A percentile compares a stretch with the other conserved stretches of the same genome.
These are phyloP conservation scores for Elsinoe arachidis DNA, from an alignment of 2,329 filamentous ascomycete species.

Conservation along the genomic window DNA sequence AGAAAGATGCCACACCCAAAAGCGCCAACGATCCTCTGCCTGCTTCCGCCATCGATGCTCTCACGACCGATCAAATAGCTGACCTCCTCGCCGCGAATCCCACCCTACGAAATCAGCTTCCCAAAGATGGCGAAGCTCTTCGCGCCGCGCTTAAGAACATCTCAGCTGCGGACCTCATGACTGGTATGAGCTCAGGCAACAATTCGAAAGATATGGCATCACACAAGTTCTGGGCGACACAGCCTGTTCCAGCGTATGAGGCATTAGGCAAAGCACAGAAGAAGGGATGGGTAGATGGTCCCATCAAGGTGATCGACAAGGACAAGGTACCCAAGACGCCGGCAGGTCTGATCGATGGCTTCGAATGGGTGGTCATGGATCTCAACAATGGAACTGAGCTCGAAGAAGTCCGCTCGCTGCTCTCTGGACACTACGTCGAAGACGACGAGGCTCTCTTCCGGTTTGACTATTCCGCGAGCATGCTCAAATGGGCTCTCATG, in stretches of 20 bases:
- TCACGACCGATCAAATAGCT: constrained; percentile 15
- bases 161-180: constrained; percentile 63
- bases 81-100: constrained; percentile 16
- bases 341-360: constrained; percentile 65
- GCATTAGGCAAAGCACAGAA: constrained; percentile 38
- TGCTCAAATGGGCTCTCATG: constrained; percentile 91
- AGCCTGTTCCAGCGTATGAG: constrained; percentile 80
- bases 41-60: constrained; percentile 11
- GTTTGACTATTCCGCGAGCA: constrained; percentile 86
- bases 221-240: constrained; percentile 98
- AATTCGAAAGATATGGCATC: constrained; percentile 93
- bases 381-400: constrained; percentile 68
- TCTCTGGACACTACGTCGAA: constrained; percentile 93
- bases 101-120: constrained; percentile 13
- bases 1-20: constrained; percentile 13
- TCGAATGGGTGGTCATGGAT: constrained; percentile 92
- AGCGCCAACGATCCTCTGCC: constrained; percentile 14
- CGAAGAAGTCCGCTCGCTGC: constrained; percentile 81
- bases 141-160: constrained; percentile 51
- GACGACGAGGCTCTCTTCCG: constrained; percentile 95
- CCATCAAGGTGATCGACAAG: constrained; percentile 69
- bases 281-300: constrained; percentile 60
- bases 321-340: constrained; percentile 74
- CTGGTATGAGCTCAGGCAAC: constrained; percentile 69
- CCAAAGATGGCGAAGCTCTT: constrained; percentile 13